Percentiles rank a stretch among this genome's conserved stretches.
phyloP scores from a whole-genome alignment of 805 yeast genomes.

The Isabelozyma gotoi region DNA sequence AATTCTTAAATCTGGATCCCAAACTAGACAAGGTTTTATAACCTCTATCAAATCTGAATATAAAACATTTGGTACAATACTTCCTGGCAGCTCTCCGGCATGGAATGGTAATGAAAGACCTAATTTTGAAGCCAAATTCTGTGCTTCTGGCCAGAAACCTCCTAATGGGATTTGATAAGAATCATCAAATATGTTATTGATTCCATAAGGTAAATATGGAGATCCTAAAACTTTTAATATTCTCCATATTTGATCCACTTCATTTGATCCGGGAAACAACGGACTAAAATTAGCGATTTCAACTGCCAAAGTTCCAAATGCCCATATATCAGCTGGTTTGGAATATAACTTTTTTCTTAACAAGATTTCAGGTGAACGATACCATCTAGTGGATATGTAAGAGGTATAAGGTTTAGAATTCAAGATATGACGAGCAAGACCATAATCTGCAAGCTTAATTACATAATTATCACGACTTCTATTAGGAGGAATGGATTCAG shows the following conservation, averaged over 20 bases:
- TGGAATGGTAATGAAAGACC: conserved; percentile 58
- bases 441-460: conserved; percentile 78
- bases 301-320: conserved; percentile 76
- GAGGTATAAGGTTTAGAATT: conserved; percentile 63
- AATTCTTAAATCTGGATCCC: conserved; percentile 77
- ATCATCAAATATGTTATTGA: conserved; percentile 8
- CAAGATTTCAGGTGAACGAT: conserved; percentile 78
- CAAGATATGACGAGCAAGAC: conserved; percentile 63
- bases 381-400: conserved; percentile 85
- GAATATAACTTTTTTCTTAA: conserved; percentile 63
- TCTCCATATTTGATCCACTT: conserved; percentile 73
- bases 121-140: conserved; percentile 46
- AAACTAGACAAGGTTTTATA: conserved; percentile 54
- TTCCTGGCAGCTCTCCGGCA: conserved; percentile 49
- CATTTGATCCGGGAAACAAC: conserved; percentile 79
- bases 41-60: conserved; percentile 40
- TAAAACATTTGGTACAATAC: conserved; percentile 46
- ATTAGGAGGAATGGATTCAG: conserved; percentile 37
- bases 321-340: conserved; percentile 80
- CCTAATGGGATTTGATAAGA: conserved; percentile 49
- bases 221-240: conserved; percentile 71
- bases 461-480: conserved; percentile 49
- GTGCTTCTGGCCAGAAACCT: conserved; percentile 73
- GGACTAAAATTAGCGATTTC: conserved; percentile 75
- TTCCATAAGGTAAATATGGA: conserved; percentile 46